Evolutionary conservation across 176 grass and related monocot species (phyloP).

Genomic region (Triticum monococcum): DNA sequence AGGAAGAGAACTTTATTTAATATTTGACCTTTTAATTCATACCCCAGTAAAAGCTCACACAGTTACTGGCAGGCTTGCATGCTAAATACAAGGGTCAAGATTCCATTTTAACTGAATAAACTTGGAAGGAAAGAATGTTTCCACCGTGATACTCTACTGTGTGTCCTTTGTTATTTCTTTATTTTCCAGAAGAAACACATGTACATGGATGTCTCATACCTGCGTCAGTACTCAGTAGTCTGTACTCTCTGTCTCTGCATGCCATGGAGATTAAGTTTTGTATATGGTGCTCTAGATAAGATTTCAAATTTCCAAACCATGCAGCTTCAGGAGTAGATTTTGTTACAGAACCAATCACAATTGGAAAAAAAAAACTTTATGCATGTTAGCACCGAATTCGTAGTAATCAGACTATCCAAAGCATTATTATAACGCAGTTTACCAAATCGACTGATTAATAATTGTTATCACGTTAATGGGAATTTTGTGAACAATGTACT

Average conservation of each 20-base stretch:
- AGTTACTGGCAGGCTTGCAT: background rate
- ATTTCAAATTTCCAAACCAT: background rate
- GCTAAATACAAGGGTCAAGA: conserved; percentile 4
- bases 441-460: background rate
- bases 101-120: background rate
- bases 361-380: background rate
- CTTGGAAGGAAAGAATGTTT: conserved; percentile 16
- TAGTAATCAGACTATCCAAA: background rate
- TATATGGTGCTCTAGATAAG: background rate
- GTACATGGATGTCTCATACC: conserved; percentile 9
- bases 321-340: conserved; percentile 11
- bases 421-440: background rate
- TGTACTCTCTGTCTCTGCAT: background rate
- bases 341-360: conserved; percentile 7
- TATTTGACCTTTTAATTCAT: background rate
- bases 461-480: background rate
- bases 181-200: conserved; percentile 2
- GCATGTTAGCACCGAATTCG: background rate
- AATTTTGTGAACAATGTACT: background rate
- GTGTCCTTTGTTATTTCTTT: conserved; percentile 1
- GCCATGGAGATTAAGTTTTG: background rate
- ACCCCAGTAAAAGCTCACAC: background rate
- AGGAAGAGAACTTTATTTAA: background rate
- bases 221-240: background rate
- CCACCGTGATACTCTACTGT: background rate